Evolutionary conservation across 2,329 filamentous ascomycete species (phyloP).

Genomic region (Amauroascus verrucosus): DNA sequence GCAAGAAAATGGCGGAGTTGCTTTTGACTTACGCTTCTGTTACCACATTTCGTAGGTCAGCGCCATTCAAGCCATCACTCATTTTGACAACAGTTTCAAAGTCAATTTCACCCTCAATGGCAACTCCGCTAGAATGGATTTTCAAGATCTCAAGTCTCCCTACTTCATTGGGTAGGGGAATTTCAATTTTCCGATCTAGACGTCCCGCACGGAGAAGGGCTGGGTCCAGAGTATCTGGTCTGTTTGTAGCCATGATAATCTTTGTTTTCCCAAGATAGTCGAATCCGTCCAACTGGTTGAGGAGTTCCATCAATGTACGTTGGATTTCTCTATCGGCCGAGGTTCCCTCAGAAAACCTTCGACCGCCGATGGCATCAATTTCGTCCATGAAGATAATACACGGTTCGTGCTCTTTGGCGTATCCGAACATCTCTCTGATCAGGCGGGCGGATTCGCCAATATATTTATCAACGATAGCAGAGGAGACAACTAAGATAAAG

Average conservation of each 20-base stretch:
- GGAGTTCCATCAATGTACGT: slow-evolving; percentile 93
- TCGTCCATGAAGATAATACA: slow-evolving; percentile 99
- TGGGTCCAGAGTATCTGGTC: slow-evolving; percentile 89
- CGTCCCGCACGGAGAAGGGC: slow-evolving; percentile 82
- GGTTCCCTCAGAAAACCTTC: slow-evolving; percentile 93
- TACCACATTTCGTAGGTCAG: slow-evolving; percentile 93
- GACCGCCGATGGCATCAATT: slow-evolving; percentile 95
- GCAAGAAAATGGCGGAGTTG: not conserved
- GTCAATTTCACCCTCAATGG: slow-evolving; percentile 88
- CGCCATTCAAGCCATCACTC: slow-evolving; percentile 96
- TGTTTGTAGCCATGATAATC: slow-evolving; percentile 99
- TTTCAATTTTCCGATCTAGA: slow-evolving; percentile 95
- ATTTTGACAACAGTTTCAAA: slow-evolving; percentile 99
- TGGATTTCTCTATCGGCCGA: slow-evolving; percentile 97
- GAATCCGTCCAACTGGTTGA: slow-evolving; percentile 97
- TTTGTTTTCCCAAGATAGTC: slow-evolving; percentile 99
- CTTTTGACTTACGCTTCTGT: slow-evolving; percentile 76
- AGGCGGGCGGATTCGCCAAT: slow-evolving; percentile 95
- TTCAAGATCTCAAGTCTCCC: slow-evolving; percentile 94
- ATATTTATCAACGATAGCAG: slow-evolving; percentile 98
- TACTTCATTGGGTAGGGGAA: slow-evolving; percentile 92
- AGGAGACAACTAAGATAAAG: slow-evolving; percentile 69
- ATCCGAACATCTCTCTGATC: slow-evolving; percentile 99
- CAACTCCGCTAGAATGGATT: slow-evolving; percentile 81
- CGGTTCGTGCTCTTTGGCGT: slow-evolving; percentile 97